Evolutionary conservation across 176 grass and related monocot genomes (phyloP), one percentile per base, ranked within the genome.

Genomic region (Chloris gayana): DNA sequence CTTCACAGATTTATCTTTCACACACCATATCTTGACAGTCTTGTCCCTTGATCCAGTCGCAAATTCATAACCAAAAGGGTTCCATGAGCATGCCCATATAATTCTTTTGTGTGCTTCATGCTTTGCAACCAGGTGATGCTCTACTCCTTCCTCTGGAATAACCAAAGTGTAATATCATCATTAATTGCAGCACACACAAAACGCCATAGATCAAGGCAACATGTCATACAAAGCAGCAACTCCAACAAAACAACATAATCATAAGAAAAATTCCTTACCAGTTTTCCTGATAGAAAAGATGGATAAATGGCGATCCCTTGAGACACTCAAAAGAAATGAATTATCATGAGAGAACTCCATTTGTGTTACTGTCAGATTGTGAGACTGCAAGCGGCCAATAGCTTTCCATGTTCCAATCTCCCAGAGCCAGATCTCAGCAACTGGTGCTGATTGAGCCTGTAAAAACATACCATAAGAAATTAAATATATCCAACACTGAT

Each of bases 11-110:
- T 74, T 27, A 44, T 92, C 86, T 79, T 85, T 47, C 77, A 95
- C 57, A 32, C 78, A 33, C 96, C 96, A 99, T 58, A 99, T 88
- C 89, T 99, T 99, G 39, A 99, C 92, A 35, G 84, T 99, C 74
- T 95, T 99, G 82, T 99, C 96, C 79, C 96, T 95, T 33, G 92
- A 99, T 15, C 96, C 92, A 44, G 96, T 95, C 64, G 96, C 96
- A 84, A 99, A 99, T 88, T 99, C 86, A 37, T 93, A 72, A 14
- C 90, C 85, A 33, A 93, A 93, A 14, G 92, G 89, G 41, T 93
- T 99, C 96, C 96, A 99, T 70, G 92, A 89, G 58, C 92, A 99
- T 45, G 96, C 90, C 96, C 96, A 99, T 86, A 95, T 89, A 78
- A 95, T 99, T 91, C 96, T 90, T 83, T 95, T 99, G 78, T 99